Percentiles rank a stretch among this genome's conserved stretches.
phyloP scores from a whole-genome alignment of 2,329 filamentous ascomycete genomes.

The Aspergillus spinulosporus region DNA sequence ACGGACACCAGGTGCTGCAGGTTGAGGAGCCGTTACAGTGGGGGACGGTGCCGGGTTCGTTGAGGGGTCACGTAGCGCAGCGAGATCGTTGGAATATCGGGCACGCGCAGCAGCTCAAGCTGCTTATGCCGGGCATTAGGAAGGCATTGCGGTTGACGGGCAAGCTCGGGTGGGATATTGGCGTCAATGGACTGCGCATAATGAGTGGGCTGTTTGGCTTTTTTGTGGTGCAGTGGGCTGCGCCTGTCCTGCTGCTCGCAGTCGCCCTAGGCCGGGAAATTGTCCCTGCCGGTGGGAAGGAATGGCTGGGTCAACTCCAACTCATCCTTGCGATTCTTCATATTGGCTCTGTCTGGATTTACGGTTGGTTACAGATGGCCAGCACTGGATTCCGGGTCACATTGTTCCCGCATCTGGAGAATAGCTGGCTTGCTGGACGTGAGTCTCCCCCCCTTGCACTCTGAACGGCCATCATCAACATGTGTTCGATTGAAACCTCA shows the following conservation, averaged over 20 bases:
- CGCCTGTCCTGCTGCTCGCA: too few relatives aligned
- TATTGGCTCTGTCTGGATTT: slow-evolving; percentile 15
- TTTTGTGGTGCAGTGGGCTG: too few relatives aligned
- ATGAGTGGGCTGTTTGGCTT: too few relatives aligned
- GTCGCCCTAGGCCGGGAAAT: too few relatives aligned
- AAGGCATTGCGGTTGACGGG: slow-evolving; percentile 7
- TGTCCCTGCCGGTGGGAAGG: too few relatives aligned
- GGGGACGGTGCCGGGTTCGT: slow-evolving; percentile 36
- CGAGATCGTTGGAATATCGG: slow-evolving; percentile 41
- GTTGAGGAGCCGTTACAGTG: slow-evolving; percentile 36
- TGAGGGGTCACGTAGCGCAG: slow-evolving; percentile 38
- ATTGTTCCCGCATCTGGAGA: slow-evolving; percentile 30
- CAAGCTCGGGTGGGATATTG: slow-evolving; percentile 2
- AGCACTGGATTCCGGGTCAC: slow-evolving; percentile 24
- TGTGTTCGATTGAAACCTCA: too few relatives aligned
- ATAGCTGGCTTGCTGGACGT: slow-evolving; percentile 32
- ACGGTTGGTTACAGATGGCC: slow-evolving; percentile 24
- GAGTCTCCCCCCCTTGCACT: slow-evolving; percentile 6
- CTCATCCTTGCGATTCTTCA: slow-evolving; percentile 13
- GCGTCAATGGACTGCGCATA: too few relatives aligned
- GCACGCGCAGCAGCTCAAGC: slow-evolving; percentile 23
- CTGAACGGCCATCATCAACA: too few relatives aligned
- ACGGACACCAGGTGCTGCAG: slow-evolving; percentile 32
- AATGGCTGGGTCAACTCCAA: slow-evolving; percentile 20
- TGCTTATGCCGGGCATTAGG: too few relatives aligned